Percentiles rank a stretch among this genome's conserved stretches.
These are phyloP conservation scores for Alternaria gansuensis DNA, from an alignment of 2,329 filamentous ascomycete genomes.

Conservation along the genomic window DNA sequence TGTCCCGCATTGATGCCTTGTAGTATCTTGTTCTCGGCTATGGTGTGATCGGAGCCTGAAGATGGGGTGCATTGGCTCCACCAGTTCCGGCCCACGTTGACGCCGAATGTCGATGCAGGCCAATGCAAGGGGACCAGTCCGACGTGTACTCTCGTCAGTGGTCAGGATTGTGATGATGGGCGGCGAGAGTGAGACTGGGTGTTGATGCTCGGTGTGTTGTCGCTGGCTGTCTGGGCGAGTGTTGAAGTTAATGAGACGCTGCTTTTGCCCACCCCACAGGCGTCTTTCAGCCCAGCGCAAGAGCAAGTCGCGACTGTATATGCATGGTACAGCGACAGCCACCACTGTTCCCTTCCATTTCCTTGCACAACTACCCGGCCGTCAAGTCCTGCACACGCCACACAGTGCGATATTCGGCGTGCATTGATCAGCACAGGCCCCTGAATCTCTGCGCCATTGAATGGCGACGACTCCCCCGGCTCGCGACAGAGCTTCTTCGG, in stretches of 20 bases:
- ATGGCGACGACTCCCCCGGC: conserved; percentile 26
- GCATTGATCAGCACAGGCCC: conserved; percentile 16
- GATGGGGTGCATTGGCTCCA: conserved; percentile 9
- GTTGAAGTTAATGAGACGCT: conserved; percentile 10
- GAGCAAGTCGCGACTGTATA: conserved; percentile 9
- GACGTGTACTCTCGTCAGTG: conserved; percentile 24
- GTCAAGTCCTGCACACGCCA: not conserved
- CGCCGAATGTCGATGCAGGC: not conserved
- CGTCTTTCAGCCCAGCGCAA: not conserved
- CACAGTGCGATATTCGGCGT: not conserved
- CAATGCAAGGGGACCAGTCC: conserved; percentile 6
- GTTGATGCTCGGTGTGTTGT: conserved; percentile 11
- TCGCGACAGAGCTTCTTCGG: conserved; percentile 16
- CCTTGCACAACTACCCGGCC: not conserved
- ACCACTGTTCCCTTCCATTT: not conserved
- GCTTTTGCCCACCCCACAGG: conserved; percentile 10
- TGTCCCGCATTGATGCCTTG: conserved; percentile 2
- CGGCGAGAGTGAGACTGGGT: conserved; percentile 3
- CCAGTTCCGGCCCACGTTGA: not conserved
- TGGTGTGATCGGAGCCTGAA: not conserved
- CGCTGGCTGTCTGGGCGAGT: not conserved
- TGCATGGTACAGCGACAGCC: not conserved
- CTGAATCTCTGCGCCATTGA: conserved; percentile 7
- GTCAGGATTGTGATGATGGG: conserved; percentile 3
- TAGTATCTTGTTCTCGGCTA: conserved; percentile 1